Percentiles rank a stretch among this genome's conserved stretches.
Evolutionary conservation across 768 basidiomycete genomes (phyloP).

Genomic region (Leccinellum albellum): DNA sequence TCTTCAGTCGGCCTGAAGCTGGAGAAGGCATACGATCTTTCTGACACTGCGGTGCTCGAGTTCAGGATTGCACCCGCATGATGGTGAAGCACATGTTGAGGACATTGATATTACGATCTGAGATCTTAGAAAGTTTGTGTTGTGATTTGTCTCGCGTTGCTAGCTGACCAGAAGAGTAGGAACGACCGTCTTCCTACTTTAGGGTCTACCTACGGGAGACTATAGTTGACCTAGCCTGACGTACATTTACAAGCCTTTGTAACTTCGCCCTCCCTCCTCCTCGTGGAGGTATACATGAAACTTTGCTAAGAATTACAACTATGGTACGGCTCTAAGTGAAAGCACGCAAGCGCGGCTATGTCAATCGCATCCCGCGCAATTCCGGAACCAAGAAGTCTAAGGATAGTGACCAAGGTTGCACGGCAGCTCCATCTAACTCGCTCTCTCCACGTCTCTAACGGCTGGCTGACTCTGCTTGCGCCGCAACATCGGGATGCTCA

Average conservation of each 20-base stretch:
- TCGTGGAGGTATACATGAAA: not conserved
- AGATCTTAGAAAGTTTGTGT: too few relatives aligned
- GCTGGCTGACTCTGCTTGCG: conserved; percentile 24
- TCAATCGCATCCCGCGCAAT: not conserved
- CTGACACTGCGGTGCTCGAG: not conserved
- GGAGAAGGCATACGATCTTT: not conserved
- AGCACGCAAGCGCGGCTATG: not conserved
- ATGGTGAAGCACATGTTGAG: not conserved
- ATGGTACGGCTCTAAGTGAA: not conserved
- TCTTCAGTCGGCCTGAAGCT: not conserved
- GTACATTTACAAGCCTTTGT: too few relatives aligned
- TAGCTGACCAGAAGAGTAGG: too few relatives aligned
- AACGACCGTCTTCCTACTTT: too few relatives aligned
- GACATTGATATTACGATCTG: too few relatives aligned
- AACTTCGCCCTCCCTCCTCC: not conserved
- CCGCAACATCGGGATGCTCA: conserved; percentile 28
- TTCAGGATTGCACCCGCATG: not conserved
- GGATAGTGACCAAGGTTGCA: not conserved
- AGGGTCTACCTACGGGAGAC: too few relatives aligned
- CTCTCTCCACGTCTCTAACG: not conserved
- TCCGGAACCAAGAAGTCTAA: not conserved
- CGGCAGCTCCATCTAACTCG: not conserved
- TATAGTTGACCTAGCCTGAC: too few relatives aligned
- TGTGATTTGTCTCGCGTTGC: too few relatives aligned
- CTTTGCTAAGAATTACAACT: not conserved